Percentiles rank a stretch among this genome's conserved stretches.
Conservation (phyloP, 2,329 filamentous ascomycete species). For the Fusarium continuum region DNA sequence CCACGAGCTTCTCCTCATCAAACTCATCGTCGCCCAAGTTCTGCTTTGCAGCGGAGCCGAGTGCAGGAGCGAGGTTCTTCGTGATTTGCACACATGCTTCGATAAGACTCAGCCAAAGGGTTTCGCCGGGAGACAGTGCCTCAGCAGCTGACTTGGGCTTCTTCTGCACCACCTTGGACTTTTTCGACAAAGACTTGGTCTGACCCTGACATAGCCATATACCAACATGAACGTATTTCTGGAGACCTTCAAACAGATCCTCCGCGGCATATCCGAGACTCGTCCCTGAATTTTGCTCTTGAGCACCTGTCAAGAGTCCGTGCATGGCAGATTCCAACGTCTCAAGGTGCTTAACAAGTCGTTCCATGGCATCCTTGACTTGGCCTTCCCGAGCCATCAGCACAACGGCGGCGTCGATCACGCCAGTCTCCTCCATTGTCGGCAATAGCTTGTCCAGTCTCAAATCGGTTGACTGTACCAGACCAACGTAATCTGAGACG, state of each 20-base stretch:
- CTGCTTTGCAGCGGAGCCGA: constrained; percentile 51
- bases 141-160: constrained; percentile 57
- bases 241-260: constrained; percentile 78
- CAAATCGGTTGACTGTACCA: constrained; percentile 79
- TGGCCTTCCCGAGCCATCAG: constrained; percentile 90
- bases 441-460: constrained; percentile 83
- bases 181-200: constrained; percentile 66
- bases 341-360: constrained; percentile 81
- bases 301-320: constrained; percentile 72
- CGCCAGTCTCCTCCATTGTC: constrained; percentile 86
- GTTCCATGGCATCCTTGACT: constrained; percentile 81
- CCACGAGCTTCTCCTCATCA: constrained; percentile 69
- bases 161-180: constrained; percentile 58
- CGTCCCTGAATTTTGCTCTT: constrained; percentile 61
- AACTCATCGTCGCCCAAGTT: constrained; percentile 47
- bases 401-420: constrained; percentile 91
- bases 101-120: constrained; percentile 69
- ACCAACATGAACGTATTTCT: constrained; percentile 91
- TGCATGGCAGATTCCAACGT: constrained; percentile 82
- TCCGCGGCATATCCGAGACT: constrained; percentile 71
- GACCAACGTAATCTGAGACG: constrained; percentile 84
- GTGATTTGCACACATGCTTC: constrained; percentile 71
- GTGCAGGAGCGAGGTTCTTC: constrained; percentile 66
- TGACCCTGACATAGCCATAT: constrained; percentile 96
- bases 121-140: constrained; percentile 62